A percentile compares a stretch with the other conserved stretches of the same genome.
These are phyloP conservation scores for Boletus barrowsii DNA, from an alignment of 768 basidiomycete species.

Conservation along the genomic window DNA sequence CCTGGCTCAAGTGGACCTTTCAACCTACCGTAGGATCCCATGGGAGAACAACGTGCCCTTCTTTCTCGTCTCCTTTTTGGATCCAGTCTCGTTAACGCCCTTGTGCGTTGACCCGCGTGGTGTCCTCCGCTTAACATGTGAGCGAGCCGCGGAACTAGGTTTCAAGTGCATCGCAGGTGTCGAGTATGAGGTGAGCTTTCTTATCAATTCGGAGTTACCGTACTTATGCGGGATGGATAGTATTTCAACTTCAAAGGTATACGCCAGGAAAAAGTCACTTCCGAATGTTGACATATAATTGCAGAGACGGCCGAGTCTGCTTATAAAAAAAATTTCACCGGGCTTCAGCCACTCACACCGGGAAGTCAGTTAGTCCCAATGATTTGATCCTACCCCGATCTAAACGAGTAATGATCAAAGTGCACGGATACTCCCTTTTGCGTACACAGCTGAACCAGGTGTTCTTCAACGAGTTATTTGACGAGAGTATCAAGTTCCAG, in stretches of 20 bases:
- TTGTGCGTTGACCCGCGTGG: slow-evolving; percentile 85
- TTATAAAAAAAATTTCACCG: slow-evolving; percentile 72
- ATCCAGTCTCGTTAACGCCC: slow-evolving; percentile 79
- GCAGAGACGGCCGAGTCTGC: slow-evolving; percentile 77
- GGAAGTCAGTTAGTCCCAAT: slow-evolving; percentile 65
- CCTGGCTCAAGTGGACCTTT: slow-evolving; percentile 80
- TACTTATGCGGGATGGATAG: slow-evolving; percentile 45
- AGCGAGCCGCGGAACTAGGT: slow-evolving; percentile 45
- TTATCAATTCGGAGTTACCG: background rate
- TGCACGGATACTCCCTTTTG: slow-evolving; percentile 96
- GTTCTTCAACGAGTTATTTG: slow-evolving; percentile 89
- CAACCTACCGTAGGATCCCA: slow-evolving; percentile 83
- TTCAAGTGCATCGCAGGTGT: slow-evolving; percentile 78
- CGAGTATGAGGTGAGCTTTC: slow-evolving; percentile 77
- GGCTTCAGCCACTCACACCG: slow-evolving; percentile 78
- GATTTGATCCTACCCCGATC: background rate
- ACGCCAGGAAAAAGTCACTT: background rate
- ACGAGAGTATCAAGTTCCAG: slow-evolving; percentile 66
- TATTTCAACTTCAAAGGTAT: slow-evolving; percentile 92
- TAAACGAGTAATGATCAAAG: slow-evolving; percentile 38
- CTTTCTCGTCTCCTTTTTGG: slow-evolving; percentile 87
- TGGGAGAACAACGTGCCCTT: slow-evolving; percentile 93
- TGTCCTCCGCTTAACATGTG: slow-evolving; percentile 59
- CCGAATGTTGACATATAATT: slow-evolving; percentile 7
- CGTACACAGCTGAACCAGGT: slow-evolving; percentile 85